Percentiles rank a stretch among this genome's conserved stretches.
These are phyloP conservation scores for Lactarius hatsudake DNA, from an alignment of 768 basidiomycete species.

Conservation along the genomic window DNA sequence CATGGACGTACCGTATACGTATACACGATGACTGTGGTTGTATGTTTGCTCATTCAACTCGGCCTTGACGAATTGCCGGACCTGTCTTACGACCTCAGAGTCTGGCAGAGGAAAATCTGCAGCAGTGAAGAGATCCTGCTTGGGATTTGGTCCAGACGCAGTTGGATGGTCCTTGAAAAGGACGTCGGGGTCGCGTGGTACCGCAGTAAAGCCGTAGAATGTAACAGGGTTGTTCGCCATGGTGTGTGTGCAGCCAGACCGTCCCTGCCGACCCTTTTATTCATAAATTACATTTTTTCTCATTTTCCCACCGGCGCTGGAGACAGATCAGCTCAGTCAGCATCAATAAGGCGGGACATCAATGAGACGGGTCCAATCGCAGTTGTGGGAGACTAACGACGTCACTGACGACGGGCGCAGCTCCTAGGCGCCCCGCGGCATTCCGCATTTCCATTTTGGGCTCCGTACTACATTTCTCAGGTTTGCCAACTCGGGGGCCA, in stretches of 20 bases:
- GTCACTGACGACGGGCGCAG: too few relatives aligned
- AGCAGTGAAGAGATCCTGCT: conserved; percentile 41
- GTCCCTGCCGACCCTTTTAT: background rate
- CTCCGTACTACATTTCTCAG: background rate
- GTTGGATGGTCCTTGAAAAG: conserved; percentile 48
- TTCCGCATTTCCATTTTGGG: conserved; percentile 10
- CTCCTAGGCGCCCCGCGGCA: too few relatives aligned
- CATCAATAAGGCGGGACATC: background rate
- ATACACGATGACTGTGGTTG: conserved; percentile 51
- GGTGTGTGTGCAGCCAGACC: background rate
- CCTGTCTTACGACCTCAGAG: conserved; percentile 39
- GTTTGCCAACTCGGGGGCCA: background rate
- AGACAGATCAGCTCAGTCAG: background rate
- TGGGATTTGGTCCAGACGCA: conserved; percentile 41
- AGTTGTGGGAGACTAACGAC: too few relatives aligned
- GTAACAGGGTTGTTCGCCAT: conserved; percentile 26
- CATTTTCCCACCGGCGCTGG: background rate
- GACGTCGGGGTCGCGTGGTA: conserved; percentile 47
- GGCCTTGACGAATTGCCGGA: conserved; percentile 42
- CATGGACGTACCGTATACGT: conserved; percentile 43
- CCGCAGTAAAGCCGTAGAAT: conserved; percentile 49
- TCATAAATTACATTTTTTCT: too few relatives aligned
- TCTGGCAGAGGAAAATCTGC: conserved; percentile 45
- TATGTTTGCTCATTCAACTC: conserved; percentile 46
- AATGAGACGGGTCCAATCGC: too few relatives aligned